phyloP scores from a whole-genome alignment of 371 early-diverging fungal genomes.

The Mucor piriformis region DNA sequence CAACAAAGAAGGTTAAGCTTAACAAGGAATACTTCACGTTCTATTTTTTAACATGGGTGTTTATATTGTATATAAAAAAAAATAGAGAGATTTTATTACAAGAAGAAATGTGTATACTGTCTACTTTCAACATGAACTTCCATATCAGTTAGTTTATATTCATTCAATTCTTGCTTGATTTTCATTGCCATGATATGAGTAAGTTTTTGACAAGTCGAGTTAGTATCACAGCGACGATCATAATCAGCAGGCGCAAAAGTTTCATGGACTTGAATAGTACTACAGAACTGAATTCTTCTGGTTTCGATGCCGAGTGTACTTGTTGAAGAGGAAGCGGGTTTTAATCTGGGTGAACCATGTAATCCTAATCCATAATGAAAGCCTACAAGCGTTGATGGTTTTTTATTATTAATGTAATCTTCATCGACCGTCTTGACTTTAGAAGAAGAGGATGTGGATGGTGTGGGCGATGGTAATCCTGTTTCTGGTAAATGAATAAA shows the following conservation, averaged over 20 bases:
- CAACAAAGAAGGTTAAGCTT: neutral
- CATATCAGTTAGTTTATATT: slow-evolving; percentile 78
- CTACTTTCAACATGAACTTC: slow-evolving; percentile 75
- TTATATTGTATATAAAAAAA: neutral
- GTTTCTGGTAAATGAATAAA: slow-evolving; percentile 21
- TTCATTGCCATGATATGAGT: slow-evolving; percentile 70
- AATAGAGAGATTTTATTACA: slow-evolving; percentile 33
- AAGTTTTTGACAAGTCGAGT: slow-evolving; percentile 63
- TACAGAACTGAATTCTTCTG: slow-evolving; percentile 59
- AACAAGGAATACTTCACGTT: neutral
- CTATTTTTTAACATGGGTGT: too few species aligned
- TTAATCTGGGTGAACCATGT: slow-evolving; percentile 49
- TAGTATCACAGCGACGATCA: slow-evolving; percentile 69
- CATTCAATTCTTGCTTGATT: slow-evolving; percentile 79
- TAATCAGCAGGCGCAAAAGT: slow-evolving; percentile 72
- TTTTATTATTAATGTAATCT: slow-evolving; percentile 15
- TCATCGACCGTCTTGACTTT: slow-evolving; percentile 5
- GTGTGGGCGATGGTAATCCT: slow-evolving; percentile 42
- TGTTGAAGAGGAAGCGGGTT: slow-evolving; percentile 41
- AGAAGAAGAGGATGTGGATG: slow-evolving; percentile 39
- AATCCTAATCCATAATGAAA: slow-evolving; percentile 47
- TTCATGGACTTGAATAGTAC: slow-evolving; percentile 64
- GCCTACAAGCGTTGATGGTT: slow-evolving; percentile 19
- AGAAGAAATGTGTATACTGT: slow-evolving; percentile 74
- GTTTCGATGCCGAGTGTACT: slow-evolving; percentile 19